Conservation (phyloP, 2,329 filamentous ascomycete genomes). For the Sarocladium strictum region DNA sequence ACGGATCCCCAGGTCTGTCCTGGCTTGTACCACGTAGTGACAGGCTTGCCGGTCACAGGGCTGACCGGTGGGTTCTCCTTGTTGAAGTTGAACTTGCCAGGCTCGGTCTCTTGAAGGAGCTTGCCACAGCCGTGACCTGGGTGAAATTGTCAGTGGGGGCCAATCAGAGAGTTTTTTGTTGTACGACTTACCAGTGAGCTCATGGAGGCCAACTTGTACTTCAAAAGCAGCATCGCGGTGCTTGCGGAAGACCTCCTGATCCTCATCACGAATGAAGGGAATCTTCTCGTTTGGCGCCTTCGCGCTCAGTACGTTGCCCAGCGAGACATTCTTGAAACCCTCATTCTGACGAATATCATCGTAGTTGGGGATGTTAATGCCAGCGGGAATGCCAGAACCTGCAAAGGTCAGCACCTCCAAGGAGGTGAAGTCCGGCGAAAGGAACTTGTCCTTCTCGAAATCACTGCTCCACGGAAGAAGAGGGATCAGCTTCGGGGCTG, state of each 20-base stretch:
- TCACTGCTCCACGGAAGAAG: conserved; percentile 81
- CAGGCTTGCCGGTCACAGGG: conserved; percentile 67
- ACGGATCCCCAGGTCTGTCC: conserved; percentile 93
- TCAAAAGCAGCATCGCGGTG: conserved; percentile 87
- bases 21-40: conserved; percentile 87
- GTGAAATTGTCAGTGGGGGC: conserved; percentile 13
- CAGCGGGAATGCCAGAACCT: conserved; percentile 60
- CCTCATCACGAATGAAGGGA: conserved; percentile 77
- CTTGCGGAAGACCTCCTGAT: conserved; percentile 72
- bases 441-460: conserved; percentile 95
- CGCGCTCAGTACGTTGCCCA: conserved; percentile 88
- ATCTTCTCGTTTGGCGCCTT: conserved; percentile 90
- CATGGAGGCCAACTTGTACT: conserved; percentile 92
- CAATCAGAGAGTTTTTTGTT: too few species aligned
- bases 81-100: conserved; percentile 86
- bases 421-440: conserved; percentile 92
- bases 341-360: conserved; percentile 75
- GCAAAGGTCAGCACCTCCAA: conserved; percentile 82
- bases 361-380: conserved; percentile 66
- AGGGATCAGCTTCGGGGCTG: conserved; percentile 77
- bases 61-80: conserved; percentile 72
- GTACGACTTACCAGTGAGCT: conserved; percentile 51
- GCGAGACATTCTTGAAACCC: conserved; percentile 88
- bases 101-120: conserved; percentile 79
- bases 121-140: conserved; percentile 86